Base-by-base conservation (phyloP, 2,329 filamentous ascomycete species). In the Xylaria sp. region DNA sequence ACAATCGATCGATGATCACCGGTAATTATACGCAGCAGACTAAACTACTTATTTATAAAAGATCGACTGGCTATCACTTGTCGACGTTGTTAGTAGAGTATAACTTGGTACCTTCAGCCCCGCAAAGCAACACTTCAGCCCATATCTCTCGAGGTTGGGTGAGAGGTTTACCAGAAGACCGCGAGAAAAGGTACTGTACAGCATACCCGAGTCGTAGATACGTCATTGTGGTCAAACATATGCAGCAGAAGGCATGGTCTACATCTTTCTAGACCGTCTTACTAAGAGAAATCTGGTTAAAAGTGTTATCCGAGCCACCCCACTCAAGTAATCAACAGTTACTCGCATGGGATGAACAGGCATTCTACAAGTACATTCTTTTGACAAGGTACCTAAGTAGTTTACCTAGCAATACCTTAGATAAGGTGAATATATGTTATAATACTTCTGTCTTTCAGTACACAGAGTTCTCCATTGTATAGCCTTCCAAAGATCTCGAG, bases 1-100 rank as follows among this genome's bases (percentile, higher is more conserved):
- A 59, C 58, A 63, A 44, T 31, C 49, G 42, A 68, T 62, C 46
- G 46, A 13, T 44, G 66, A 65, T 65, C 66, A 20, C 57, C 63
- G 57, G 63, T 60, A 53, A 48, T 59, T 59, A 53, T 33, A 48
- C 6, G 20, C 33, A 40, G 13, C 36, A 58, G 36, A n/a, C 33
- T 42, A 58, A 36, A 42, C 54, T 48, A 1, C 6, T 49, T 11
- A 15, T 23, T 28, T 51, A 28, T 17, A 44, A 54, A 44, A 33
- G 44, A 65, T 59, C 54, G 36, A 28, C 4, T 28, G 4, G 28
- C 4, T 28, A 38, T 42, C 23, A n/a, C 54, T 36, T 42, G 33
- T 56, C 44, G 3, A 36, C 20, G 23, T 49, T 49, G 31, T n/a
- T 17, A 13, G 42, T 31, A 17, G 38, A 10, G 6, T 17, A 54